phyloP scores from a whole-genome alignment of 805 yeast genomes.

The Ogataea ramenticola region DNA sequence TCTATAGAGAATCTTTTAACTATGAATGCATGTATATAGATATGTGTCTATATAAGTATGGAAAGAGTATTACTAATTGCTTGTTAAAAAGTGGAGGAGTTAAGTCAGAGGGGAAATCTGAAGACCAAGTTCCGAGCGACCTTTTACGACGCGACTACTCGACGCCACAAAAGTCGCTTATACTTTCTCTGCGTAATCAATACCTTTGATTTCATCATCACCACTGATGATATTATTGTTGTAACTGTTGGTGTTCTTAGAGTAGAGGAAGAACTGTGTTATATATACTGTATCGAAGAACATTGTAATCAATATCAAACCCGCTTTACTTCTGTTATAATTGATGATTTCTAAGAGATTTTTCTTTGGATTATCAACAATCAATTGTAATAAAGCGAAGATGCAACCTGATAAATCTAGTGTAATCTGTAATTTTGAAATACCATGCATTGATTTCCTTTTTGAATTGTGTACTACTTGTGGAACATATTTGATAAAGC shows the following conservation, averaged over 20 bases:
- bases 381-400: slow-evolving; percentile 31
- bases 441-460: slow-evolving; percentile 39
- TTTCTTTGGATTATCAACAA: slow-evolving; percentile 27
- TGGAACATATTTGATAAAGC: slow-evolving; percentile 43
- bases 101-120: too few relatives aligned
- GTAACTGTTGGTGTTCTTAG: too few relatives aligned
- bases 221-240: background rate
- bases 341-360: slow-evolving; percentile 18
- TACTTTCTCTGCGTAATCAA: background rate
- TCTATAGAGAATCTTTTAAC: background rate
- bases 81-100: too few relatives aligned
- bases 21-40: too few relatives aligned
- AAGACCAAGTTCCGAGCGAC: too few relatives aligned
- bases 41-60: too few relatives aligned
- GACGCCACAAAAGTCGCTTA: background rate
- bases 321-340: slow-evolving; percentile 37
- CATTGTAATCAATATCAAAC: slow-evolving; percentile 30
- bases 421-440: slow-evolving; percentile 31
- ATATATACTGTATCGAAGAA: slow-evolving; percentile 22
- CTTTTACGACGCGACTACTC: background rate
- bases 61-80: too few relatives aligned
- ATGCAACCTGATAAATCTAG: slow-evolving; percentile 37
- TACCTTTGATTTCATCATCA: too few relatives aligned
- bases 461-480: slow-evolving; percentile 35
- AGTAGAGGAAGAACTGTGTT: slow-evolving; percentile 17